These are phyloP conservation scores for Halenospora varia DNA, from an alignment of 495 filamentous ascomycete species.

Conservation along the genomic window DNA sequence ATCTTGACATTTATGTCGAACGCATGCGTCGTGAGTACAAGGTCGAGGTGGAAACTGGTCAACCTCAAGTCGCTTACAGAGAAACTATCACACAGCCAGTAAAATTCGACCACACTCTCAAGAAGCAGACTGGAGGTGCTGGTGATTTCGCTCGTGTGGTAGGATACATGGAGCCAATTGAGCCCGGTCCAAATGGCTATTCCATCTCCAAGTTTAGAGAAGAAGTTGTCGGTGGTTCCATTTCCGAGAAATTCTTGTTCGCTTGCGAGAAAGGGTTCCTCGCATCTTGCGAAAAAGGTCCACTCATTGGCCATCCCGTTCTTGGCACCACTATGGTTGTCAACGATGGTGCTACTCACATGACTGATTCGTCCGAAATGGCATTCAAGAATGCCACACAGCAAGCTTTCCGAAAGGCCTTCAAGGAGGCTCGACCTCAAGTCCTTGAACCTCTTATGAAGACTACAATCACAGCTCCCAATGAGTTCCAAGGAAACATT, in stretches of 20 bases:
- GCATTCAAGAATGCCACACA: slow-evolving; percentile 96
- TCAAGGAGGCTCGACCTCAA: slow-evolving; percentile 68
- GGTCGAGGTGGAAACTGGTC: slow-evolving; percentile 91
- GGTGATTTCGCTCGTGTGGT: slow-evolving; percentile 94
- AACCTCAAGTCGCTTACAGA: slow-evolving; percentile 95
- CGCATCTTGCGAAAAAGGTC: slow-evolving; percentile 78
- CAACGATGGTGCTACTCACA: slow-evolving; percentile 96
- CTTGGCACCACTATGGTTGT: slow-evolving; percentile 87
- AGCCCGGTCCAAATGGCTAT: slow-evolving; percentile 57
- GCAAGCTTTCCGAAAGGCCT: slow-evolving; percentile 96
- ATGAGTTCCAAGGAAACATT: slow-evolving; percentile 97
- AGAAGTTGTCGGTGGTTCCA: slow-evolving; percentile 81
- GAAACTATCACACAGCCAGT: slow-evolving; percentile 80
- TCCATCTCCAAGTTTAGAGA: slow-evolving; percentile 62
- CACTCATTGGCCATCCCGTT: slow-evolving; percentile 89
- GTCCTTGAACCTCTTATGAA: slow-evolving; percentile 98
- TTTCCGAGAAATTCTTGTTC: slow-evolving; percentile 93
- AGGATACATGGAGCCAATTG: slow-evolving; percentile 88
- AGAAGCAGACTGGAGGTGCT: slow-evolving; percentile 93
- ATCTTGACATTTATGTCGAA: slow-evolving; percentile 97
- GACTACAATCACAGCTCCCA: slow-evolving; percentile 89
- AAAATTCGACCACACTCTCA: slow-evolving; percentile 89
- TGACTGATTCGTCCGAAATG: slow-evolving; percentile 97
- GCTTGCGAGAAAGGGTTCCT: slow-evolving; percentile 97
- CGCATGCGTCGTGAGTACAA: slow-evolving; percentile 97